phyloP scores from a whole-genome alignment of 2,329 filamentous ascomycete genomes.

The Colletotrichum sp. region DNA sequence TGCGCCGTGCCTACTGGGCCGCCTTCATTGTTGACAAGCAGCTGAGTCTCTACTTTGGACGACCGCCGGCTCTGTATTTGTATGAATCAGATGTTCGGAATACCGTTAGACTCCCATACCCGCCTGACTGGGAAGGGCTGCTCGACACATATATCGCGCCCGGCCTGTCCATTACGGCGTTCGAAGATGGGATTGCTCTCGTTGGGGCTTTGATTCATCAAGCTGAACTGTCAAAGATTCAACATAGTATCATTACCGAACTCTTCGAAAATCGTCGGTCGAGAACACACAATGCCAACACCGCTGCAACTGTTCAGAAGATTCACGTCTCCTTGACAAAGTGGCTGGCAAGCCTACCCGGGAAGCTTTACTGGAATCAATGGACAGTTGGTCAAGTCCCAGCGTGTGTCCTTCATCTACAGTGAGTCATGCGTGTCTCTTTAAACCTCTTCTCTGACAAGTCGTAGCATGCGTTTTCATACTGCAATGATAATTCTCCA shows the following conservation, averaged over 20 bases:
- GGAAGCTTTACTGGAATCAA: conserved; percentile 55
- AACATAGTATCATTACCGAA: conserved; percentile 55
- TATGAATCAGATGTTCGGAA: conserved; percentile 54
- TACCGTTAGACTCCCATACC: conserved; percentile 53
- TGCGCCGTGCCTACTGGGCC: conserved; percentile 55
- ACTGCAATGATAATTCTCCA: conserved; percentile 58
- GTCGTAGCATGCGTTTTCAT: conserved; percentile 48
- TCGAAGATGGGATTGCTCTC: conserved; percentile 49
- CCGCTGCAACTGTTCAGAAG: conserved; percentile 46
- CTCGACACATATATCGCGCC: background rate
- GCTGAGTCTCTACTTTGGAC: conserved; percentile 55
- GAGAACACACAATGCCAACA: conserved; percentile 43
- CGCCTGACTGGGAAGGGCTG: conserved; percentile 51
- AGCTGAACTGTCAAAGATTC: conserved; percentile 53
- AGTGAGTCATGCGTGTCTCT: background rate
- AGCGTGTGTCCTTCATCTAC: conserved; percentile 41
- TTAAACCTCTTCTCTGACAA: conserved; percentile 41
- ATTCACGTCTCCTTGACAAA: conserved; percentile 52
- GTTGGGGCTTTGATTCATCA: conserved; percentile 52
- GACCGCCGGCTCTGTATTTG: conserved; percentile 54
- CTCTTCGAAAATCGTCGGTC: conserved; percentile 53
- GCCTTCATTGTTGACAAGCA: conserved; percentile 57
- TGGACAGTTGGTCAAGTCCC: conserved; percentile 54
- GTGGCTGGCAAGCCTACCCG: conserved; percentile 50
- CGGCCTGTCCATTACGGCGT: conserved; percentile 34